Percentiles rank a stretch among this genome's conserved stretches.
These are phyloP conservation scores for Ogataea corticis DNA, from an alignment of 805 yeast genomes.

Conservation along the genomic window DNA sequence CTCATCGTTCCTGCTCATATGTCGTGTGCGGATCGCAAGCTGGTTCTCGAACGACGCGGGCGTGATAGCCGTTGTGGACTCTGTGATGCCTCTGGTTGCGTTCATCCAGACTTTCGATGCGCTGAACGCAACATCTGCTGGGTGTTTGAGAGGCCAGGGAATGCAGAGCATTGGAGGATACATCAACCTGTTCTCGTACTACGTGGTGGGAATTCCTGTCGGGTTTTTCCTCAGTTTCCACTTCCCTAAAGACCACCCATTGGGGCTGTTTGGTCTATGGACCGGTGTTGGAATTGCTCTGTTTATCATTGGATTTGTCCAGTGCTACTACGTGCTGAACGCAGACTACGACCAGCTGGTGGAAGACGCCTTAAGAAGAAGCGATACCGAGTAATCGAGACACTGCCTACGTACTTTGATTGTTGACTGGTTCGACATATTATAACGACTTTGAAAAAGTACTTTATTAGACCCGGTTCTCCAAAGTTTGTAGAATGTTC, in stretches of 20 bases:
- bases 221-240: conserved; percentile 59
- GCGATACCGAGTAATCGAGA: conserved; percentile 25
- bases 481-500: neutral
- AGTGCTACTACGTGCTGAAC: conserved; percentile 45
- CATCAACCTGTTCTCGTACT: conserved; percentile 58
- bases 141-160: conserved; percentile 59
- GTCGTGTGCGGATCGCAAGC: conserved; percentile 26
- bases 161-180: conserved; percentile 57
- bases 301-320: conserved; percentile 47
- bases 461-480: no score
- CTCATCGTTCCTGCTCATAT: conserved; percentile 27
- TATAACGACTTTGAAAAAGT: no score
- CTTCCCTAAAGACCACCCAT: conserved; percentile 34
- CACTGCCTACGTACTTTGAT: no score
- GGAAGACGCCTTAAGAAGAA: conserved; percentile 41
- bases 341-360: conserved; percentile 55
- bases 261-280: conserved; percentile 43
- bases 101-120: conserved; percentile 50
- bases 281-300: conserved; percentile 36
- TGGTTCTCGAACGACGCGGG: conserved; percentile 35
- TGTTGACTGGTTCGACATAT: neutral
- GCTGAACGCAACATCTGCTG: conserved; percentile 50
- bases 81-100: conserved; percentile 34
- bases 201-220: conserved; percentile 67
- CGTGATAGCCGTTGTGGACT: conserved; percentile 28